Evolutionary conservation across 106 monocot species (phyloP).

Genomic region (Acorus calamus): DNA sequence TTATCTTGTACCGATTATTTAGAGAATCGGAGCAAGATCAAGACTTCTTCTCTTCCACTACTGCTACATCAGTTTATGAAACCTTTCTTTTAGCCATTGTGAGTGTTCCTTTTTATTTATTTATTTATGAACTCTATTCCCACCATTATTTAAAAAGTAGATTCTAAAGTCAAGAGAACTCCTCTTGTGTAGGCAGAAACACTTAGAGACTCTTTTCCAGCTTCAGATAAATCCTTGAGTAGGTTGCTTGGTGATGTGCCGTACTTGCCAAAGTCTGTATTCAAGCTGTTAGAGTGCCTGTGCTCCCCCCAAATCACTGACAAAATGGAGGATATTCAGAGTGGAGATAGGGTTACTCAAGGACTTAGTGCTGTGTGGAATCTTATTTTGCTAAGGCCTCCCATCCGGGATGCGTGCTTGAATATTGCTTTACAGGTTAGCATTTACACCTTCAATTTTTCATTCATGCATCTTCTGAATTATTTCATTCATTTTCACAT

Average conservation of each 20-base stretch:
- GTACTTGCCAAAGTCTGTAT: conserved; percentile 54
- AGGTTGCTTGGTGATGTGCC: conserved; percentile 84
- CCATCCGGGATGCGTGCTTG: conserved; percentile 72
- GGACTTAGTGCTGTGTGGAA: conserved; percentile 90
- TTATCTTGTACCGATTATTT: conserved; percentile 84
- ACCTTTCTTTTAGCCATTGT: conserved; percentile 81
- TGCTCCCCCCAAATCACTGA: conserved; percentile 59
- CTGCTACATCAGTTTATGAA: conserved; percentile 89
- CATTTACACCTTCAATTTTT: background rate
- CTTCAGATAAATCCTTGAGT: conserved; percentile 85
- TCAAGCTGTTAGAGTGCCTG: conserved; percentile 66
- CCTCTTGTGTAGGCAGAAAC: conserved; percentile 46
- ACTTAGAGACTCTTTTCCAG: conserved; percentile 73
- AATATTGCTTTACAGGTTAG: conserved; percentile 80
- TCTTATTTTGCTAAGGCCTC: conserved; percentile 73
- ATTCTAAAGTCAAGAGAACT: background rate
- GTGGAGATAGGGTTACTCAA: conserved; percentile 89
- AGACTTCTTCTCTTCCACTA: conserved; percentile 86
- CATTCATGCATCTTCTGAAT: too few relatives aligned
- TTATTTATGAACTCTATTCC: conserved; percentile 2
- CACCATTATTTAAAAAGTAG: background rate
- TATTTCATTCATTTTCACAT: background rate
- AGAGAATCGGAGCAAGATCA: conserved; percentile 87
- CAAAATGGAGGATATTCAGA: conserved; percentile 48
- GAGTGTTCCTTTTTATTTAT: conserved; percentile 5